phyloP scores from a whole-genome alignment of 441 rosid species.

The Erysimum pusillum region DNA sequence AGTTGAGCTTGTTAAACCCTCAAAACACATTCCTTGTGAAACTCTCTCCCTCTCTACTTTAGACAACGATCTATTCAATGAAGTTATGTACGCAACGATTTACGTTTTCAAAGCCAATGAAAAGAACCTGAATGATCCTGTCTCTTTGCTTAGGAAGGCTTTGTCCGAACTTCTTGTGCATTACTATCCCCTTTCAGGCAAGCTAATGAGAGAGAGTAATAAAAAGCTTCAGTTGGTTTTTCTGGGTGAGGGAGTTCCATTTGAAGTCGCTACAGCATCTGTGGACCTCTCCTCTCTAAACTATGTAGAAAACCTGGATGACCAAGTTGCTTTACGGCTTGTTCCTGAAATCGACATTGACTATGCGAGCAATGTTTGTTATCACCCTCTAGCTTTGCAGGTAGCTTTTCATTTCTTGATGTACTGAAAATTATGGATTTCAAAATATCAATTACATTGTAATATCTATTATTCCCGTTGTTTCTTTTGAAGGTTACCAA shows the following conservation, averaged over 20 bases:
- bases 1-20: constrained; percentile 48
- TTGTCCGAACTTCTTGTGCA: constrained; percentile 41
- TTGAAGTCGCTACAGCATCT: constrained; percentile 11
- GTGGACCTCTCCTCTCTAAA: constrained; percentile 48
- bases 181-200: constrained; percentile 40
- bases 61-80: constrained; percentile 52
- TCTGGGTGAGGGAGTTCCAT: constrained; percentile 37
- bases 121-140: constrained; percentile 17
- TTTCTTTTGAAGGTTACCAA: not conserved
- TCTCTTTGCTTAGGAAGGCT: constrained; percentile 37
- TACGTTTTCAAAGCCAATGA: constrained; percentile 48
- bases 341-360: constrained; percentile 38
- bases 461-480: too few relatives aligned
- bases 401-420: constrained; percentile 31
- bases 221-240: constrained; percentile 29
- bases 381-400: constrained; percentile 60
- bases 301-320: constrained; percentile 49
- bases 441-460: too few relatives aligned
- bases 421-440: too few relatives aligned
- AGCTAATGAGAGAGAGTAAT: not conserved
- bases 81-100: constrained; percentile 51
- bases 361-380: constrained; percentile 31
- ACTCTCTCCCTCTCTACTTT: constrained; percentile 55
- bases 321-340: constrained; percentile 42
- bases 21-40: constrained; percentile 52